Evolutionary conservation across 805 yeast genomes (phyloP).

Genomic region (Candida hispaniensis): DNA sequence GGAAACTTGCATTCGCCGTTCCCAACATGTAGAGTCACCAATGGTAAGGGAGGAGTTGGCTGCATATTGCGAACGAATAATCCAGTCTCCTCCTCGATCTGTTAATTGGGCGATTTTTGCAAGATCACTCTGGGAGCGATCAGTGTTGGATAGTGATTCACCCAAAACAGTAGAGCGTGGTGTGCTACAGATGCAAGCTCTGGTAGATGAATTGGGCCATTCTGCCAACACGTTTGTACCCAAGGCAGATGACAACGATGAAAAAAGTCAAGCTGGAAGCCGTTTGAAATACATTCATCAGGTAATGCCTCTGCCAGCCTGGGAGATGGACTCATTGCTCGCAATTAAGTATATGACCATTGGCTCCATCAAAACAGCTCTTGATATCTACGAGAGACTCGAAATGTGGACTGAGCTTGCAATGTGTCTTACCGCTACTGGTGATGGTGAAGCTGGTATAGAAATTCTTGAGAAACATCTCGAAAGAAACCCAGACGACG

Average conservation of each 20-base stretch:
- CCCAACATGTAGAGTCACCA: conserved; percentile 60
- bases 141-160: conserved; percentile 65
- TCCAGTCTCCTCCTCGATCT: conserved; percentile 38
- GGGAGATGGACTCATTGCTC: conserved; percentile 70
- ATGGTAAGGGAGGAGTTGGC: conserved; percentile 73
- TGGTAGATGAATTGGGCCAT: conserved; percentile 79
- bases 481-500: conserved; percentile 53
- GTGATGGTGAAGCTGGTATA: conserved; percentile 58
- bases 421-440: conserved; percentile 78
- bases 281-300: conserved; percentile 63
- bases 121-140: conserved; percentile 82
- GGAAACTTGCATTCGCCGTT: conserved; percentile 49
- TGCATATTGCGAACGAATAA: conserved; percentile 63
- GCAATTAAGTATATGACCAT: conserved; percentile 81
- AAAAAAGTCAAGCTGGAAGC: conserved; percentile 28
- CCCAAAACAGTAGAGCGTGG: conserved; percentile 91
- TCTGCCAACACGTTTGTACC: conserved; percentile 40
- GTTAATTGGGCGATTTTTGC: conserved; percentile 72
- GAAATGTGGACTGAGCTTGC: conserved; percentile 75
- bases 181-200: conserved; percentile 78
- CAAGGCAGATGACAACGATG: conserved; percentile 23
- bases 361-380: conserved; percentile 77
- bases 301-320: conserved; percentile 67
- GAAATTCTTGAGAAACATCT: conserved; percentile 46
- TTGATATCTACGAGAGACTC: conserved; percentile 76